Conservation (phyloP, 2,329 filamentous ascomycete species). For the Diaporthe batatas region DNA sequence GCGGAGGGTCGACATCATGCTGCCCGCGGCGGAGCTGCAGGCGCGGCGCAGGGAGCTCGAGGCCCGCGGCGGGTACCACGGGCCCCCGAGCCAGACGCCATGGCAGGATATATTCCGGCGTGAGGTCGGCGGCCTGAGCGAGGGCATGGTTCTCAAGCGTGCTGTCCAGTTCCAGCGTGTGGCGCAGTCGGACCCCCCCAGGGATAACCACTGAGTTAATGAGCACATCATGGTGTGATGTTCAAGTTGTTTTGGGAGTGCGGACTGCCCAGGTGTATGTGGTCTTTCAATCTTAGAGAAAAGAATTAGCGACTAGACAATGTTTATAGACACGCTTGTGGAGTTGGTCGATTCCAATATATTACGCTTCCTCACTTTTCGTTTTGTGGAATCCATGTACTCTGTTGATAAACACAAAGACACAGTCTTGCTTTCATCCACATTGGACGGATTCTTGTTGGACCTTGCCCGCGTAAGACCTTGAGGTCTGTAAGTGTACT, state of each 20-base stretch:
- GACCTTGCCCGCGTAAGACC: no score
- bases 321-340: not conserved
- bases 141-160: constrained; percentile 61
- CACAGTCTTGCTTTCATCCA: no score
- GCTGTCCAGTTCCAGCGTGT: constrained; percentile 61
- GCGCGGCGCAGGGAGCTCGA: constrained; percentile 55
- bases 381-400: not conserved
- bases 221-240: constrained; percentile 41
- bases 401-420: not conserved
- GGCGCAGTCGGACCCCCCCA: constrained; percentile 56
- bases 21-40: constrained; percentile 55
- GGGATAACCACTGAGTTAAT: constrained; percentile 58
- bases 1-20: constrained; percentile 62
- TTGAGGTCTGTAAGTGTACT: no score
- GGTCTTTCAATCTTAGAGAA: not conserved
- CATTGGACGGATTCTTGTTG: no score
- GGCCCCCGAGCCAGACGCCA: constrained; percentile 59
- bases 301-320: not conserved
- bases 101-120: constrained; percentile 65
- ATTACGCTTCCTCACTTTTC: no score
- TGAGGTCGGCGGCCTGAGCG: constrained; percentile 59
- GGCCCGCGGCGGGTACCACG: constrained; percentile 53
- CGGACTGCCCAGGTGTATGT: no score
- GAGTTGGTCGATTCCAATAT: not conserved
- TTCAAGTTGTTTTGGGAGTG: constrained; percentile 43